phyloP scores from a whole-genome alignment of 2,329 filamentous ascomycete genomes.

The Penicillium sp. region DNA sequence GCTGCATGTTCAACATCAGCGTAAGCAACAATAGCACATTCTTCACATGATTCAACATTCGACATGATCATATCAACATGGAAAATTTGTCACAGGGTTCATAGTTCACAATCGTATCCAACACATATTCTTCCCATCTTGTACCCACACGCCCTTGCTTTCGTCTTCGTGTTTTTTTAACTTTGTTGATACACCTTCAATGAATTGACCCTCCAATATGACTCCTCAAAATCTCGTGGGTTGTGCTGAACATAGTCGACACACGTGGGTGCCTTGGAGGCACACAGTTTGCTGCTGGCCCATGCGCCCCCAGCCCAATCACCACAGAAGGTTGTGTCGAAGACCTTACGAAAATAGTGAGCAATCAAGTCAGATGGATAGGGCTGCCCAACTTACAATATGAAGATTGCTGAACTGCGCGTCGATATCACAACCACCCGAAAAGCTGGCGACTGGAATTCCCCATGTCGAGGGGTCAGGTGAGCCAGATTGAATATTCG shows the following conservation, averaged over 20 bases:
- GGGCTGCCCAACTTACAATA: slow-evolving; percentile 48
- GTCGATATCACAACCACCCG: slow-evolving; percentile 69
- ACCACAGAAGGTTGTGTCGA: slow-evolving; percentile 83
- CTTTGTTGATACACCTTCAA: slow-evolving; percentile 60
- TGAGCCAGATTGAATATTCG: slow-evolving; percentile 57
- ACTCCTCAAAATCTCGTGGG: slow-evolving; percentile 66
- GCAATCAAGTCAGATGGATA: neutral
- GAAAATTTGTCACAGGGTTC: too few relatives aligned
- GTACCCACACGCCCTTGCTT: too few relatives aligned
- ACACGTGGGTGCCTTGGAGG: slow-evolving; percentile 63
- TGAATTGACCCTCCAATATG: slow-evolving; percentile 75
- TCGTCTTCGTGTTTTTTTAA: neutral
- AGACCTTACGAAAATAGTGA: slow-evolving; percentile 29
- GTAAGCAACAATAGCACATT: too few relatives aligned
- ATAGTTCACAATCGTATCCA: too few relatives aligned
- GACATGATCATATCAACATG: too few relatives aligned
- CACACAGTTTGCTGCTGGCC: slow-evolving; percentile 57
- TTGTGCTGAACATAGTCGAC: slow-evolving; percentile 69
- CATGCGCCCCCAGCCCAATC: slow-evolving; percentile 79
- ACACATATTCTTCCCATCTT: too few relatives aligned
- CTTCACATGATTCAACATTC: too few relatives aligned
- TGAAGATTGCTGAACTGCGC: slow-evolving; percentile 68
- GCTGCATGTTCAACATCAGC: too few relatives aligned
- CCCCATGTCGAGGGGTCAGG: slow-evolving; percentile 71
- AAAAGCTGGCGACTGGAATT: slow-evolving; percentile 66